A percentile compares a stretch with the other conserved stretches of the same genome.
These are phyloP conservation scores for Mucor piriformis DNA, from an alignment of 371 early-diverging fungal genomes.

Conservation along the genomic window DNA sequence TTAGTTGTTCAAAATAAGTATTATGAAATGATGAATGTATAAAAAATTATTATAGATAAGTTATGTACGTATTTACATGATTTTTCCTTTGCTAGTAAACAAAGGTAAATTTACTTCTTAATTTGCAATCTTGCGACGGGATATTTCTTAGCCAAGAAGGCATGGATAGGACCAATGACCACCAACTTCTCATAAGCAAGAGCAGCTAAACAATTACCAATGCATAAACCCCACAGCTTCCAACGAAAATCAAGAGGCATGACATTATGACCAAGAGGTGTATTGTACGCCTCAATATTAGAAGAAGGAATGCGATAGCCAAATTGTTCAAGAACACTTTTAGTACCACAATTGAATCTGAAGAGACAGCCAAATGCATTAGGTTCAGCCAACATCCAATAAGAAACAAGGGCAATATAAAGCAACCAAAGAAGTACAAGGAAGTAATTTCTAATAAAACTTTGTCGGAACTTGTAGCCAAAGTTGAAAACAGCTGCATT, in stretches of 20 bases:
- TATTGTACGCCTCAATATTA: constrained; percentile 59
- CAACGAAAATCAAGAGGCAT: constrained; percentile 63
- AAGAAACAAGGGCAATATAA: constrained; percentile 60
- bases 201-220: constrained; percentile 36
- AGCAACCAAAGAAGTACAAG: constrained; percentile 56
- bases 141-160: constrained; percentile 33
- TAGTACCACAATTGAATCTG: constrained; percentile 73
- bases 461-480: constrained; percentile 67
- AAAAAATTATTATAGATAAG: too few relatives aligned
- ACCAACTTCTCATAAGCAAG: constrained; percentile 33
- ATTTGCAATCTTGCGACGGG: constrained; percentile 35
- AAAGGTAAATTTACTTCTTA: neutral
- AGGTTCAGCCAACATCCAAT: constrained; percentile 67
- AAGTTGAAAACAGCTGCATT: constrained; percentile 70
- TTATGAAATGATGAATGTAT: too few relatives aligned
- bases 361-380: constrained; percentile 71
- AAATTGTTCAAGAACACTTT: constrained; percentile 38
- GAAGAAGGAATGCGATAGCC: constrained; percentile 48
- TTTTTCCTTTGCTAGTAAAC: neutral
- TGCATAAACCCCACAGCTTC: constrained; percentile 51
- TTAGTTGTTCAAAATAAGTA: too few relatives aligned
- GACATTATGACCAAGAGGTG: constrained; percentile 68
- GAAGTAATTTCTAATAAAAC: constrained; percentile 60
- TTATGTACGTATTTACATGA: neutral
- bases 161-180: constrained; percentile 43